Evolutionary conservation across 2,329 filamentous ascomycete genomes (phyloP).

Genomic region (Trichoderma oligosporum): DNA sequence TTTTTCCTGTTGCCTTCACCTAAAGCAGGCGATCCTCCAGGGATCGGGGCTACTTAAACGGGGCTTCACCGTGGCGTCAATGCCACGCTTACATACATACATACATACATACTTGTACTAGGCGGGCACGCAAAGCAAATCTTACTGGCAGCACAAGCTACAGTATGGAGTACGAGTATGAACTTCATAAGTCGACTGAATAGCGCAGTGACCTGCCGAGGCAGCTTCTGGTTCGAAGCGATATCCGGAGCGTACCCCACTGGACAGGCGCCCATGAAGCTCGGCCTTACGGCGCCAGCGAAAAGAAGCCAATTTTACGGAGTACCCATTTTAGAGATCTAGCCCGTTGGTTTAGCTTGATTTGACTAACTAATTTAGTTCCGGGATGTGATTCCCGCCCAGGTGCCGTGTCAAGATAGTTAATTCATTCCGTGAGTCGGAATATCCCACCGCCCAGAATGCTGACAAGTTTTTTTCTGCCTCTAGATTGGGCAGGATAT

Average conservation of each 20-base stretch:
- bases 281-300: neutral
- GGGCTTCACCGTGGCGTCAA: constrained; percentile 11
- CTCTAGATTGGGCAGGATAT: neutral
- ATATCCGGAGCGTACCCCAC: constrained; percentile 4
- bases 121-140: constrained; percentile 9
- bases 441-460: neutral
- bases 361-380: neutral
- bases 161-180: neutral
- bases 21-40: neutral
- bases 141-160: too few relatives aligned
- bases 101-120: too few relatives aligned
- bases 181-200: too few relatives aligned
- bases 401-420: too few relatives aligned
- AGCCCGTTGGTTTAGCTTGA: neutral
- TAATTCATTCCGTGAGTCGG: too few relatives aligned
- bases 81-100: neutral
- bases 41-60: constrained; percentile 14
- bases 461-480: neutral
- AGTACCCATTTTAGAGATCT: neutral
- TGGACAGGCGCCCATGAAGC: neutral
- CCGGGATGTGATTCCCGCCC: constrained; percentile 1
- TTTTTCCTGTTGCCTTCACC: neutral
- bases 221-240: constrained; percentile 3
- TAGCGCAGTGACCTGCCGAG: neutral
- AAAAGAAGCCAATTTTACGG: neutral